These are phyloP conservation scores for Pyrenula massariospora DNA, from an alignment of 495 filamentous ascomycete genomes.

Conservation along the genomic window DNA sequence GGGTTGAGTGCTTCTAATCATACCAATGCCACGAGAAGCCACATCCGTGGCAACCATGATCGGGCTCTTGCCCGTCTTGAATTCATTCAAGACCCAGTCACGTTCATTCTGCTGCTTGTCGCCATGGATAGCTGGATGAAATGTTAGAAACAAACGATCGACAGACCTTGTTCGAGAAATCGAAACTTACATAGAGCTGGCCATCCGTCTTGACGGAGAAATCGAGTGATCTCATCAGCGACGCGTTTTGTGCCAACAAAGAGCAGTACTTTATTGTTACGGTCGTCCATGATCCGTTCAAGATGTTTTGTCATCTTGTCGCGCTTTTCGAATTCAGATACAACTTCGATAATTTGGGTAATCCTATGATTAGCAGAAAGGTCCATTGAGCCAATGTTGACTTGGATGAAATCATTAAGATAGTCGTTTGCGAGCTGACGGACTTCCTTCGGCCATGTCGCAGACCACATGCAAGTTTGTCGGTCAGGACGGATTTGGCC, in stretches of 20 bases:
- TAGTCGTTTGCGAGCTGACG: constrained; percentile 89
- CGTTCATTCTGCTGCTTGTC: constrained; percentile 93
- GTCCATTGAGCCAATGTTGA: constrained; percentile 96
- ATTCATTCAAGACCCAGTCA: constrained; percentile 87
- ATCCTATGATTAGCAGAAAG: constrained; percentile 97
- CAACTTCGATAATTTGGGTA: constrained; percentile 87
- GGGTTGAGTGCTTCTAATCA: constrained; percentile 52
- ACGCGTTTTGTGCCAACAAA: constrained; percentile 98
- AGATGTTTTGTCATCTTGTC: constrained; percentile 95
- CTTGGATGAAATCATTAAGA: constrained; percentile 93
- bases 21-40: constrained; percentile 95
- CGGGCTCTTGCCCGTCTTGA: constrained; percentile 82
- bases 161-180: neutral
- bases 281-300: constrained; percentile 95
- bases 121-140: constrained; percentile 64
- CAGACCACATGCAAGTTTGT: constrained; percentile 94
- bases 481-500: constrained; percentile 80
- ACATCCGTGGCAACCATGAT: constrained; percentile 93
- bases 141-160: neutral
- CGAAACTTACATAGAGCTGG: constrained; percentile 78
- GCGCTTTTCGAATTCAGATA: constrained; percentile 93
- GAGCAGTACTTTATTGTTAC: constrained; percentile 83
- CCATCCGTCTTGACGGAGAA: constrained; percentile 98
- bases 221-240: constrained; percentile 95
- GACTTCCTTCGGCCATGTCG: constrained; percentile 89